Evolutionary conservation across 768 basidiomycete species (phyloP).

Genomic region (Amanita exitialis): DNA sequence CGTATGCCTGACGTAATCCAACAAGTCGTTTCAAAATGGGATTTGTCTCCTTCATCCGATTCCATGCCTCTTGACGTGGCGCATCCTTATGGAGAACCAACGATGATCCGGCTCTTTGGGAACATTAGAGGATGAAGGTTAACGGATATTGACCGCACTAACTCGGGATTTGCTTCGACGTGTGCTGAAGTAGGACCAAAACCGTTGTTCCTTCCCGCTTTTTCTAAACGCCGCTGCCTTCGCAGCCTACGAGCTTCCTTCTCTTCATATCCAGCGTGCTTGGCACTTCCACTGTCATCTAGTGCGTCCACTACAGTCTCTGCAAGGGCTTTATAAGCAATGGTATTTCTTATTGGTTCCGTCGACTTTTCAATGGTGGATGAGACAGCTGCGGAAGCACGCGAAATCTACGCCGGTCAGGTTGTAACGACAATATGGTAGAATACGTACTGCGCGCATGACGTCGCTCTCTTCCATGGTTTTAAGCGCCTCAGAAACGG

Average conservation of each 20-base stretch:
- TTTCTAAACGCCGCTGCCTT: constrained; percentile 70
- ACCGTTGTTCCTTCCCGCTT: constrained; percentile 68
- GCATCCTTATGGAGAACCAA: constrained; percentile 80
- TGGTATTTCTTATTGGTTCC: constrained; percentile 94
- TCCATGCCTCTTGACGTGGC: constrained; percentile 72
- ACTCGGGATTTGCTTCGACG: constrained; percentile 75
- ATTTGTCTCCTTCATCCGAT: constrained; percentile 68
- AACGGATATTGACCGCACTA: constrained; percentile 20
- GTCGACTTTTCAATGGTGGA: constrained; percentile 81
- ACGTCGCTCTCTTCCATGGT: constrained; percentile 93
- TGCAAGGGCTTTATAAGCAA: constrained; percentile 84
- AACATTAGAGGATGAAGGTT: background rate
- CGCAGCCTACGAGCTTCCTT: constrained; percentile 81
- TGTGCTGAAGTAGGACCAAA: constrained; percentile 33
- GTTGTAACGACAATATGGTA: background rate
- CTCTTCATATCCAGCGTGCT: constrained; percentile 94
- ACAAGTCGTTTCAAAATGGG: constrained; percentile 56
- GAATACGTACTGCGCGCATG: constrained; percentile 61
- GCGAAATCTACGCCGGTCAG: constrained; percentile 51
- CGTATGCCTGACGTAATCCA: constrained; percentile 59
- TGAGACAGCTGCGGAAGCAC: constrained; percentile 79
- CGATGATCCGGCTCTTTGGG: constrained; percentile 69
- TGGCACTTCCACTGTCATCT: constrained; percentile 87
- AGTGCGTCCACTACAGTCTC: constrained; percentile 88
- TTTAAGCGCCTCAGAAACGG: constrained; percentile 84